A percentile compares a stretch with the other conserved stretches of the same genome.
Evolutionary conservation across 2,329 filamentous ascomycete species (phyloP).

Genomic region (Pseudogymnoascus sp.): DNA sequence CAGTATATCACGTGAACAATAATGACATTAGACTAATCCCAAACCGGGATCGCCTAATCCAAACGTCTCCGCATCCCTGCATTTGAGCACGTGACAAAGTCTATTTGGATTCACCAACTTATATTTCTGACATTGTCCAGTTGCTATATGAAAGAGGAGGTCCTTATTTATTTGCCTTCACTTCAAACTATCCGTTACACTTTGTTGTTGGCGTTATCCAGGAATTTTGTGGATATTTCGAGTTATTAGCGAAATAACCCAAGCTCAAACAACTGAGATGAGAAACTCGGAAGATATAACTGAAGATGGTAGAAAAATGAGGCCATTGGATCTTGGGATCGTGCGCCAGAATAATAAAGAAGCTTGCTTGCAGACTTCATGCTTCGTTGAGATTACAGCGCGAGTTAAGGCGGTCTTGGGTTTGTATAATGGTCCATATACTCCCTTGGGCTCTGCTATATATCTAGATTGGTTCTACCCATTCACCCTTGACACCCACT

Average conservation of each 20-base stretch:
- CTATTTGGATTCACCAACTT: neutral
- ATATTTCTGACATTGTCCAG: neutral
- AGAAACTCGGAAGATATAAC: neutral
- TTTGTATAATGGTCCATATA: neutral
- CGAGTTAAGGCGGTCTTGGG: neutral
- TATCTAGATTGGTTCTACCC: neutral
- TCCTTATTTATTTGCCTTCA: neutral
- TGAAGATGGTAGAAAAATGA: neutral
- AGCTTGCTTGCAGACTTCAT: neutral
- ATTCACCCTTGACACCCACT: slow-evolving; percentile 28
- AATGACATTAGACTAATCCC: neutral
- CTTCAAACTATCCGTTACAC: neutral
- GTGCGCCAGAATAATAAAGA: neutral
- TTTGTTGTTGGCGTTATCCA: neutral
- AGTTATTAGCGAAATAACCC: neutral
- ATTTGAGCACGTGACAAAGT: neutral
- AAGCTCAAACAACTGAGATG: no score
- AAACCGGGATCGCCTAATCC: neutral
- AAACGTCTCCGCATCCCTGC: neutral
- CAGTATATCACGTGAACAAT: neutral
- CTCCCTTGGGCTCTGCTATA: neutral
- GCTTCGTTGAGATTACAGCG: neutral
- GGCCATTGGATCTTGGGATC: neutral
- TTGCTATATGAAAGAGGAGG: neutral
- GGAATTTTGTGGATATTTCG: neutral